phyloP scores from a whole-genome alignment of 2,329 filamentous ascomycete species.

The Setomelanomma holmii region DNA sequence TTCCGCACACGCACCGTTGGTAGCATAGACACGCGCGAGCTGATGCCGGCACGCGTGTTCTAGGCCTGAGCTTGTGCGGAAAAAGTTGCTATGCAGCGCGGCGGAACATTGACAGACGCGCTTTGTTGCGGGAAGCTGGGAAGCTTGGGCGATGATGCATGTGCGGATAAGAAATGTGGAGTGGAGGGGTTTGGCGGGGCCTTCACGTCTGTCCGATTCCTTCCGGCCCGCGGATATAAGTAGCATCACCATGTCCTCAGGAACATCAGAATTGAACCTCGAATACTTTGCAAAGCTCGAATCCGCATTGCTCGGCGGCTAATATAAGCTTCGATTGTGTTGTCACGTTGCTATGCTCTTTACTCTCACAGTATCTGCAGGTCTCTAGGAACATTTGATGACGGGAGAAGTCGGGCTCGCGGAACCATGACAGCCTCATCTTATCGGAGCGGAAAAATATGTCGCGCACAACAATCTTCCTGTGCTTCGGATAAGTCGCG shows the following conservation, averaged over 20 bases:
- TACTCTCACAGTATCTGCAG: too few species aligned
- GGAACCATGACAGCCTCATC: not conserved
- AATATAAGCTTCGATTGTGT: too few species aligned
- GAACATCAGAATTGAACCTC: not conserved
- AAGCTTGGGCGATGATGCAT: conserved; percentile 27
- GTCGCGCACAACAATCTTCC: not conserved
- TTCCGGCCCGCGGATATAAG: conserved; percentile 38
- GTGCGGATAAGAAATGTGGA: conserved; percentile 26
- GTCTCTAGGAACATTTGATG: too few species aligned
- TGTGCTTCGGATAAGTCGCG: not conserved
- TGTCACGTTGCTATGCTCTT: too few species aligned
- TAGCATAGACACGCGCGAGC: not conserved
- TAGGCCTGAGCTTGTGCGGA: conserved; percentile 6
- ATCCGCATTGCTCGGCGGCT: too few species aligned
- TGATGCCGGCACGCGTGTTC: not conserved
- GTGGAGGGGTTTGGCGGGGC: conserved; percentile 29
- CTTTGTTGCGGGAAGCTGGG: conserved; percentile 30
- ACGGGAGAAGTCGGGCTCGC: not conserved
- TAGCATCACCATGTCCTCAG: not conserved
- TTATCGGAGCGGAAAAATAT: conserved; percentile 4
- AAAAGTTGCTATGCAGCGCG: not conserved
- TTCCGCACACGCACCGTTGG: conserved; percentile 11
- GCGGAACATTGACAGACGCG: conserved; percentile 15
- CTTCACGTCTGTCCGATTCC: conserved; percentile 26
- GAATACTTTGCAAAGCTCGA: not conserved